Percentiles rank a stretch among this genome's conserved stretches.
phyloP scores from a whole-genome alignment of 805 yeast genomes.

The Metschnikowia lachancei region DNA sequence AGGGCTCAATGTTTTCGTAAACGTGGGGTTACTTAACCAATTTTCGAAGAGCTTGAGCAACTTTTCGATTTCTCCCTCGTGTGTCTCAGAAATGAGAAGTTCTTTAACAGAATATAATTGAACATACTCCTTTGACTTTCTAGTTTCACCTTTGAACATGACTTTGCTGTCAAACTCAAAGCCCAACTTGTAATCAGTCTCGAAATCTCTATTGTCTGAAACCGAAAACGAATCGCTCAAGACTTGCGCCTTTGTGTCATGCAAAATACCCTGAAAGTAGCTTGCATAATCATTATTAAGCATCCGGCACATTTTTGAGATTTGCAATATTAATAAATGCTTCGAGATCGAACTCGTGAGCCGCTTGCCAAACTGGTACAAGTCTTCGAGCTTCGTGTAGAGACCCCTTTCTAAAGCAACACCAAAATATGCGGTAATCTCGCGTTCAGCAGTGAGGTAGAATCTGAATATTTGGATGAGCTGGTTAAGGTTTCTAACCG shows the following conservation, averaged over 20 bases:
- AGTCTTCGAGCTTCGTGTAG: slow-evolving; percentile 65
- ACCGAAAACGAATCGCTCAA: slow-evolving; percentile 17
- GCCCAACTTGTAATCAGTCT: slow-evolving; percentile 53
- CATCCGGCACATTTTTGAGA: slow-evolving; percentile 34
- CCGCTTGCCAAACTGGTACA: slow-evolving; percentile 57
- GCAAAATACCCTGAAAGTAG: slow-evolving; percentile 26
- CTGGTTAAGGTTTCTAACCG: slow-evolving; percentile 34
- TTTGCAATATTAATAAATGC: slow-evolving; percentile 34
- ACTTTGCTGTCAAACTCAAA: slow-evolving; percentile 26
- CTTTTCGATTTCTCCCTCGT: slow-evolving; percentile 25
- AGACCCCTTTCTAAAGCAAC: slow-evolving; percentile 57
- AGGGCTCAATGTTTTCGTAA: slow-evolving; percentile 14
- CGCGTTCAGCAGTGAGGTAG: slow-evolving; percentile 53
- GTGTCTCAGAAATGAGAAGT: slow-evolving; percentile 36
- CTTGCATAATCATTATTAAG: slow-evolving; percentile 28
- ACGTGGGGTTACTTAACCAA: slow-evolving; percentile 18
- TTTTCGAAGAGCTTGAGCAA: slow-evolving; percentile 28
- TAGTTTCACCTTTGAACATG: slow-evolving; percentile 18
- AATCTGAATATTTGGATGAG: slow-evolving; percentile 40
- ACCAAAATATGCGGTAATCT: slow-evolving; percentile 47
- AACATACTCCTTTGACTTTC: slow-evolving; percentile 28
- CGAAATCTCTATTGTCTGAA: slow-evolving; percentile 61
- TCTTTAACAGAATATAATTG: slow-evolving; percentile 39
- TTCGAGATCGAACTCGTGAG: slow-evolving; percentile 50
- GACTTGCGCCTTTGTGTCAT: slow-evolving; percentile 16